Evolutionary conservation across 768 basidiomycete genomes (phyloP).

Genomic region (Kwoniella dendrophila): DNA sequence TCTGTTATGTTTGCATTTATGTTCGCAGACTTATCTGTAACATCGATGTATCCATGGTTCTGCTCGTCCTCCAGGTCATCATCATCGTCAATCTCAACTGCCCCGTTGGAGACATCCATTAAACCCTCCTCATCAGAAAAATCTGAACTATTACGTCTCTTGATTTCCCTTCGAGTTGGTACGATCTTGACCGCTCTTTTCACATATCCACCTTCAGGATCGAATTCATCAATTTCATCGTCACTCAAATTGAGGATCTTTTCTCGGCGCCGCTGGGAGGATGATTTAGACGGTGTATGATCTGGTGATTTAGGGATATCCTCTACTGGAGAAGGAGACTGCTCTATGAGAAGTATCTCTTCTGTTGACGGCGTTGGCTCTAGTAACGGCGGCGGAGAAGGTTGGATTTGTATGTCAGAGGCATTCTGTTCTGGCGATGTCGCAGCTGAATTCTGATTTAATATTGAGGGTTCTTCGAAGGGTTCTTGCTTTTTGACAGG

Average conservation of each 20-base stretch:
- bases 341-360: neutral
- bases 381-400: slow-evolving; percentile 3
- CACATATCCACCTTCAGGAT: slow-evolving; percentile 25
- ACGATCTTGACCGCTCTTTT: slow-evolving; percentile 26
- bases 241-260: slow-evolving; percentile 29
- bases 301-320: neutral
- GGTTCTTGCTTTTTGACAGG: neutral
- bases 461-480: no score
- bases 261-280: slow-evolving; percentile 1
- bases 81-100: no score
- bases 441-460: neutral
- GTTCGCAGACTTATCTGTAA: no score
- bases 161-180: slow-evolving; percentile 24
- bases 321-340: neutral
- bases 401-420: neutral
- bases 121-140: slow-evolving; percentile 7
- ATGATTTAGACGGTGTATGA: slow-evolving; percentile 1
- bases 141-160: slow-evolving; percentile 10
- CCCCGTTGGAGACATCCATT: no score
- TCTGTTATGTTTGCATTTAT: no score
- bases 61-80: slow-evolving; percentile 5
- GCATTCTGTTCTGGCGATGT: neutral
- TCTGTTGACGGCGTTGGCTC: slow-evolving; percentile 7
- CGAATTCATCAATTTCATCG: slow-evolving; percentile 42
- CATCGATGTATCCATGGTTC: slow-evolving; percentile 2